A percentile compares a stretch with the other conserved stretches of the same genome.
Conservation (phyloP, 768 basidiomycete genomes). For the Sistotremastrum niveocremeum region DNA sequence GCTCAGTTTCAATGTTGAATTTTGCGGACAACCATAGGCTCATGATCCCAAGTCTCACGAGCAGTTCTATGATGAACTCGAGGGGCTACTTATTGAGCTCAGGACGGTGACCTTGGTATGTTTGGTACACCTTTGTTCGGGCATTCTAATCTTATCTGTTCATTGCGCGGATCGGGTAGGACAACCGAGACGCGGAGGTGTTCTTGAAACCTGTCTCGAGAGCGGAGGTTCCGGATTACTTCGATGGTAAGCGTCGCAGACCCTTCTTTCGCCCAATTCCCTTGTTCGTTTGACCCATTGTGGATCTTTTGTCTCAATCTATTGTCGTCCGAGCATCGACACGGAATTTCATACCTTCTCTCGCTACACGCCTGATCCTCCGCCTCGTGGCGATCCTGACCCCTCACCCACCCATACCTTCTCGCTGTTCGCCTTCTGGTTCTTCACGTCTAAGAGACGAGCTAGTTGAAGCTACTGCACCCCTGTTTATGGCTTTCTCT, state of each 20-base stretch:
- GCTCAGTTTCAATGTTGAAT: slow-evolving; percentile 13
- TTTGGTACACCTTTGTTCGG: slow-evolving; percentile 18
- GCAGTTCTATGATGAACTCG: slow-evolving; percentile 88
- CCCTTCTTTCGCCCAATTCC: not conserved
- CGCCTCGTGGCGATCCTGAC: too few species aligned
- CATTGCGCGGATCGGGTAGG: slow-evolving; percentile 22
- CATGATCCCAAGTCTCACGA: slow-evolving; percentile 66
- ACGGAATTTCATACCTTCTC: too few species aligned
- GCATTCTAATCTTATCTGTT: slow-evolving; percentile 11
- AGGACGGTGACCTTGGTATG: slow-evolving; percentile 58
- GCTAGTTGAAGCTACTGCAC: too few species aligned
- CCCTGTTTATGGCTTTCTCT: too few species aligned
- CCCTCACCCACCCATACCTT: too few species aligned
- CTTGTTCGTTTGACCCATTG: slow-evolving; percentile 1
- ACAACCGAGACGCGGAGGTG: slow-evolving; percentile 83
- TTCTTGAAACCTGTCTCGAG: slow-evolving; percentile 90
- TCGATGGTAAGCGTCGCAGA: slow-evolving; percentile 49
- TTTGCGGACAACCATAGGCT: slow-evolving; percentile 23
- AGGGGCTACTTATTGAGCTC: slow-evolving; percentile 77
- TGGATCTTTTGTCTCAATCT: not conserved
- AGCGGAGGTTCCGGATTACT: slow-evolving; percentile 86
- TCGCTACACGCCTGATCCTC: too few species aligned
- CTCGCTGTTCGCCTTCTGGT: too few species aligned
- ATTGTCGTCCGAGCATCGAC: not conserved
- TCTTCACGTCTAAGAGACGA: too few species aligned